Percentiles rank a stretch among this genome's conserved stretches.
Evolutionary conservation across 305 asterid species (phyloP).

Genomic region (Fraxinus dipetala): DNA sequence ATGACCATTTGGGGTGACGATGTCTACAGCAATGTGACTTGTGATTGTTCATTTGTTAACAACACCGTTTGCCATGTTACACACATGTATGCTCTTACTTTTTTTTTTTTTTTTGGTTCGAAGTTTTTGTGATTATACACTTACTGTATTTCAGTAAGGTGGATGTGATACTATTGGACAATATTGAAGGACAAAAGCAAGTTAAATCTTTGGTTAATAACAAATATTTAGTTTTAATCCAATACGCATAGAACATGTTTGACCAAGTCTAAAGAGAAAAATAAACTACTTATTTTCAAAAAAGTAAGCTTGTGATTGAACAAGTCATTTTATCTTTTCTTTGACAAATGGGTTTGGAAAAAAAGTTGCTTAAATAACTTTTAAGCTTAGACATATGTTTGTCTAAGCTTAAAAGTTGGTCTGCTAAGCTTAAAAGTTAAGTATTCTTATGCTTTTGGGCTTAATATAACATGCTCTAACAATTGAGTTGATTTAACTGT

Average conservation of each 20-base stretch:
- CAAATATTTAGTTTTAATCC: background rate
- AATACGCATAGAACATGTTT: background rate
- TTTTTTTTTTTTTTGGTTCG: background rate
- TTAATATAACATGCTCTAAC: background rate
- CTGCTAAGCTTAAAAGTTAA: background rate
- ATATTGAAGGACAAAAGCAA: background rate
- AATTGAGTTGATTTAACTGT: background rate
- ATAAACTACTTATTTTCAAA: background rate
- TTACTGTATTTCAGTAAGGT: background rate
- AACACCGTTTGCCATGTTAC: constrained; percentile 69
- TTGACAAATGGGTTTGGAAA: background rate
- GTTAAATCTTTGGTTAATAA: background rate
- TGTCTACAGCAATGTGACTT: constrained; percentile 36
- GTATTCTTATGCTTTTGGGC: background rate
- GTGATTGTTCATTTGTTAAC: constrained; percentile 56
- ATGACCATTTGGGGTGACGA: background rate
- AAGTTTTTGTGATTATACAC: background rate
- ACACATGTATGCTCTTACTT: constrained; percentile 49
- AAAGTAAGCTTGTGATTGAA: background rate
- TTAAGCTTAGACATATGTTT: background rate
- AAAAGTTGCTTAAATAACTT: background rate
- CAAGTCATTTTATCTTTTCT: background rate
- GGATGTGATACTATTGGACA: background rate
- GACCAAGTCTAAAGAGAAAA: background rate
- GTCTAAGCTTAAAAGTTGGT: background rate